These are phyloP conservation scores for Spergularia azorica DNA, from an alignment of 179 eudicot genomes.

Conservation along the genomic window DNA sequence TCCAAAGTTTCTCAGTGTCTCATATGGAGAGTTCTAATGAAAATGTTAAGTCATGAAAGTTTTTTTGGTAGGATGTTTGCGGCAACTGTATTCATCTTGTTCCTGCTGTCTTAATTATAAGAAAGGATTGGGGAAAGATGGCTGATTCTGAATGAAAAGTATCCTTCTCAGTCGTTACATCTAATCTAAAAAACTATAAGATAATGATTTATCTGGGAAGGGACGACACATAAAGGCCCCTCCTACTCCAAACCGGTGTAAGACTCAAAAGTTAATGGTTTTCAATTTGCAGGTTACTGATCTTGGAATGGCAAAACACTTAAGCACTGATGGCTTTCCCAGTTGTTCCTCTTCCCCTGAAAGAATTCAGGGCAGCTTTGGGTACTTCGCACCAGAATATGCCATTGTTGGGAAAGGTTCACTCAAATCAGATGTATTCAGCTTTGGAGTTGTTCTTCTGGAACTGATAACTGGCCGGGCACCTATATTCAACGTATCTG, in stretches of 20 bases:
- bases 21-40: background rate
- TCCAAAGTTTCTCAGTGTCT: background rate
- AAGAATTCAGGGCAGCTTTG: slow-evolving; percentile 95
- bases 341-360: slow-evolving; percentile 88
- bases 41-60: too few species aligned
- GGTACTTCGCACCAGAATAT: slow-evolving; percentile 97
- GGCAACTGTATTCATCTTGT: too few species aligned
- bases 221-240: background rate
- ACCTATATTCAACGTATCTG: slow-evolving; percentile 56
- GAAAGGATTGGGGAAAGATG: too few species aligned
- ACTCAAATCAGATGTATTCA: slow-evolving; percentile 91
- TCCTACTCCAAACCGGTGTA: background rate
- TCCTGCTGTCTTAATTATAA: too few species aligned
- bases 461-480: slow-evolving; percentile 83
- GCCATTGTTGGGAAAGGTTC: slow-evolving; percentile 85
- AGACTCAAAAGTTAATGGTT: background rate
- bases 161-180: too few species aligned
- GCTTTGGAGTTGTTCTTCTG: slow-evolving; percentile 98
- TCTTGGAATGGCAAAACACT: slow-evolving; percentile 91
- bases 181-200: too few species aligned
- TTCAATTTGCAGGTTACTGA: slow-evolving; percentile 75
- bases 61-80: too few species aligned
- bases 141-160: too few species aligned
- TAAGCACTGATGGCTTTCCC: slow-evolving; percentile 60
- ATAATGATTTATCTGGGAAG: too few species aligned